Evolutionary conservation across 2,329 filamentous ascomycete genomes (phyloP), one percentile per base, ranked within the genome.

Genomic region (Hortaea werneckii): DNA sequence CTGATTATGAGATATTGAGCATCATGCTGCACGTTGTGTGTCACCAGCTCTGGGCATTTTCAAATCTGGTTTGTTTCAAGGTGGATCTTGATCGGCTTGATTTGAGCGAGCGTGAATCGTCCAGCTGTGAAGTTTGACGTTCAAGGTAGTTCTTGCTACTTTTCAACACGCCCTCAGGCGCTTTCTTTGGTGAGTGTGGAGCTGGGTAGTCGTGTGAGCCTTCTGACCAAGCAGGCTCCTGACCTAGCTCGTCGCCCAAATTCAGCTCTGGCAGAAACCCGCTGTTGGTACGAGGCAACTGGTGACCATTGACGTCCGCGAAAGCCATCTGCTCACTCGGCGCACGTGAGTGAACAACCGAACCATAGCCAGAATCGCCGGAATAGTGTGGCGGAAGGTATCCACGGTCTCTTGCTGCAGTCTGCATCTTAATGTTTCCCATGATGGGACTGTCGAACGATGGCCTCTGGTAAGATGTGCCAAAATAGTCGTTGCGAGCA

Each of bases 361-460:
- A 60, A 12, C 56, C 53, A 38, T 60, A 61, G 4, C 58, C 58
- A 42, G 58, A 61, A 41, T 61, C 58, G 34, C 55, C 51, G 4
- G 54, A 58, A 13, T 47, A 44, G 30, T 53, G 46, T 8, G 44
- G 43, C 26, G 44, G 42, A 32, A 42, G 12, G 30, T 50, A 45
- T 10, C 47, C 48, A 11, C 48, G 46, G 32, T 50, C 48, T 2
- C 46, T 29, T 11, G 49, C 46, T 26, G 49, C 49, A 4, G 29
- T 32, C 11, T 29, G 26, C 46, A 44, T 45, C 41, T 48, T 50
- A 12, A 43, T 27, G 34, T 48, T 49, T 5, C 50, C 49, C 12
- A 47, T 43, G 37, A 49, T 49, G 10, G 50, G 43, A 29, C 50
- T 43, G 34, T 51, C 45, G 35, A 45, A 45, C 37, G 28, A 30